These are phyloP conservation scores for Arxiozyma slooffiae DNA, from an alignment of 1,139 yeast genomes.

Conservation along the genomic window DNA sequence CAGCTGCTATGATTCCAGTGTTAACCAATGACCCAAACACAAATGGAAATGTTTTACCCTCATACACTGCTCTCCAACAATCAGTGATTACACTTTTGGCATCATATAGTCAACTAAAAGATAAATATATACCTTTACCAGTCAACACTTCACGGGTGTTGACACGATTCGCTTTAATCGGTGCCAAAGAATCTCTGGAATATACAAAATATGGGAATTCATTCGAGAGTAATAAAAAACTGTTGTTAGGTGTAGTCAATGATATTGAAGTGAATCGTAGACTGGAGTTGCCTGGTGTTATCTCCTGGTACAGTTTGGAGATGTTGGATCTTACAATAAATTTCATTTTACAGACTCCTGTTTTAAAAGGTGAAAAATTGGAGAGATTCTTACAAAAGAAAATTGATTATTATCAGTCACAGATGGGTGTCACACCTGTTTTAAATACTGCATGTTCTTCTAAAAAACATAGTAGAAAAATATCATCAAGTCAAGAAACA, in stretches of 20 bases:
- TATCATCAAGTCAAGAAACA: neutral
- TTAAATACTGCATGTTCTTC: neutral
- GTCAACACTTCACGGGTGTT: slow-evolving; percentile 60
- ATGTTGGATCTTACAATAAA: slow-evolving; percentile 51
- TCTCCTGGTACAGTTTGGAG: slow-evolving; percentile 47
- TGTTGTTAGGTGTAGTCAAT: slow-evolving; percentile 42
- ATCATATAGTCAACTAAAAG: slow-evolving; percentile 40
- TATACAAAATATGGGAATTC: slow-evolving; percentile 78
- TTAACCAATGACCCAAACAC: slow-evolving; percentile 1
- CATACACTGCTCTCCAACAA: slow-evolving; percentile 64
- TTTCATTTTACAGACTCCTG: slow-evolving; percentile 35
- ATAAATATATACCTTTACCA: slow-evolving; percentile 53
- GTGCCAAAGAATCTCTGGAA: slow-evolving; percentile 72
- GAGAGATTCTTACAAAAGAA: slow-evolving; percentile 26
- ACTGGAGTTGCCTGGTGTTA: slow-evolving; percentile 48
- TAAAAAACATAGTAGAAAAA: neutral
- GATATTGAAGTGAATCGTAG: slow-evolving; percentile 44
- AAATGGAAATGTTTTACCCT: slow-evolving; percentile 38
- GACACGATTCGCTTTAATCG: slow-evolving; percentile 57
- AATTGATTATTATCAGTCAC: slow-evolving; percentile 21
- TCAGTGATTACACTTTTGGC: slow-evolving; percentile 59
- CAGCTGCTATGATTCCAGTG: slow-evolving; percentile 24
- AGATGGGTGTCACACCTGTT: slow-evolving; percentile 19
- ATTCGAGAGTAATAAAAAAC: slow-evolving; percentile 54
- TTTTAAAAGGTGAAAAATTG: slow-evolving; percentile 21